Evolutionary conservation across 1,284 basidiomycete species (phyloP).

Genomic region (Ganoderma multipileum): DNA sequence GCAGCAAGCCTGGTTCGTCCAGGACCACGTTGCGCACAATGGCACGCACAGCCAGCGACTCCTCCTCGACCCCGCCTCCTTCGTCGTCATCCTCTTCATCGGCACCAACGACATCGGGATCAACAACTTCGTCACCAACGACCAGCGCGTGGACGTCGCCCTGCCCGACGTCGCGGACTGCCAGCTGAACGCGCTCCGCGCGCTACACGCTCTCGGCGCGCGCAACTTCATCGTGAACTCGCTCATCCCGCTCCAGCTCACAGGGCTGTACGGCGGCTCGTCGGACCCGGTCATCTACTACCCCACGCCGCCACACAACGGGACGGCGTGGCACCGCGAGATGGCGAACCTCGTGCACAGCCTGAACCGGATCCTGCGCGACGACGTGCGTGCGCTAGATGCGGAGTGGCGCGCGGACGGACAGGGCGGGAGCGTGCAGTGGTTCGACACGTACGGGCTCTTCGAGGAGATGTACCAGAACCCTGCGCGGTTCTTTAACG

Average conservation of each 20-base stretch:
- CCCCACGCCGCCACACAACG: conserved; percentile 14
- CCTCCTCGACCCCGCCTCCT: conserved; percentile 12
- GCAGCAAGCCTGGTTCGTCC: conserved; percentile 15
- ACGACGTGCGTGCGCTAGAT: conserved; percentile 12
- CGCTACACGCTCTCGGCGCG: conserved; percentile 14
- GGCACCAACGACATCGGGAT: conserved; percentile 20
- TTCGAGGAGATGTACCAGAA: conserved; percentile 17
- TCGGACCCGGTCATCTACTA: conserved; percentile 11
- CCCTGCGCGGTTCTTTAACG: conserved; percentile 17
- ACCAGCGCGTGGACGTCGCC: conserved; percentile 10
- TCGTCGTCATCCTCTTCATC: conserved; percentile 12
- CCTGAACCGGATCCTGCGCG: conserved; percentile 17
- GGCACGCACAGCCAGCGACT: conserved; percentile 9
- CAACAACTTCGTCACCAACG: conserved; percentile 16
- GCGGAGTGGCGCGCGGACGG: conserved; percentile 11
- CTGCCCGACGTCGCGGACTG: conserved; percentile 15
- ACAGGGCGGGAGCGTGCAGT: conserved; percentile 5
- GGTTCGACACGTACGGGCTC: conserved; percentile 20
- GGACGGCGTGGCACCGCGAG: conserved; percentile 12
- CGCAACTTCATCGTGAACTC: conserved; percentile 18
- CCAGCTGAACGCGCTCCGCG: conserved; percentile 13
- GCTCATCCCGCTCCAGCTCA: conserved; percentile 19
- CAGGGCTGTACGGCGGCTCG: conserved; percentile 12
- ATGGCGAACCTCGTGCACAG: conserved; percentile 17
- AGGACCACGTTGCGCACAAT: conserved; percentile 17